A percentile compares a stretch with the other conserved stretches of the same genome.
These are phyloP conservation scores for Suhomyces ambrosiae DNA, from an alignment of 1,139 yeast genomes.

Conservation along the genomic window DNA sequence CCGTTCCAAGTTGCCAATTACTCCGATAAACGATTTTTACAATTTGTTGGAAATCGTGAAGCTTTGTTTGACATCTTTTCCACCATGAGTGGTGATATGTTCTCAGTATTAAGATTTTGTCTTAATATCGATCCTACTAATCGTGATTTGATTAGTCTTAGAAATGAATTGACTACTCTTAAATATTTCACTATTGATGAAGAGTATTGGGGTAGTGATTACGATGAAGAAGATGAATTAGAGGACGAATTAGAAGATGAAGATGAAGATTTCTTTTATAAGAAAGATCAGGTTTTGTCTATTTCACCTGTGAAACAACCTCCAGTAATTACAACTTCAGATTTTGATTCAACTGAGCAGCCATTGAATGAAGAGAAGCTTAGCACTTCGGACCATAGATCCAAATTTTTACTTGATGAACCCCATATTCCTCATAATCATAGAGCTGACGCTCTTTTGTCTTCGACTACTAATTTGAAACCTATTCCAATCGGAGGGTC, in stretches of 20 bases:
- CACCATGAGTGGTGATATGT: conserved; percentile 83
- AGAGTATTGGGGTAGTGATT: conserved; percentile 56
- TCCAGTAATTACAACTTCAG: conserved; percentile 15
- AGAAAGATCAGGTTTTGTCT: conserved; percentile 14
- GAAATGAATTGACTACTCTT: conserved; percentile 59
- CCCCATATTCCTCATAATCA: conserved; percentile 38
- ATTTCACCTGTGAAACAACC: conserved; percentile 12
- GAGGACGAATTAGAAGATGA: conserved; percentile 21
- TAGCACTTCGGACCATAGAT: conserved; percentile 13
- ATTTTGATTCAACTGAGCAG: conserved; percentile 9
- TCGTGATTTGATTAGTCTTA: conserved; percentile 65
- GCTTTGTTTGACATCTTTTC: conserved; percentile 92
- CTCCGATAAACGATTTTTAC: conserved; percentile 82
- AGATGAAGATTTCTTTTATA: conserved; percentile 23
- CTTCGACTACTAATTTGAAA: conserved; percentile 41
- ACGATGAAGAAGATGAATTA: conserved; percentile 43
- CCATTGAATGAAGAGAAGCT: conserved; percentile 2
- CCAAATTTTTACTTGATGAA: conserved; percentile 15
- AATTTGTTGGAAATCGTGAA: conserved; percentile 86
- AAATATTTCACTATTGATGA: conserved; percentile 84
- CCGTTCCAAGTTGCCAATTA: conserved; percentile 86
- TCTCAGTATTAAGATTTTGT: conserved; percentile 75
- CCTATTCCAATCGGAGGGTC: conserved; percentile 46
- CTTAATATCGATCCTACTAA: conserved; percentile 87
- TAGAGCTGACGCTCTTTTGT: conserved; percentile 49